Base-by-base conservation (phyloP, 768 basidiomycete genomes). In the Pisolithus orientalis region DNA sequence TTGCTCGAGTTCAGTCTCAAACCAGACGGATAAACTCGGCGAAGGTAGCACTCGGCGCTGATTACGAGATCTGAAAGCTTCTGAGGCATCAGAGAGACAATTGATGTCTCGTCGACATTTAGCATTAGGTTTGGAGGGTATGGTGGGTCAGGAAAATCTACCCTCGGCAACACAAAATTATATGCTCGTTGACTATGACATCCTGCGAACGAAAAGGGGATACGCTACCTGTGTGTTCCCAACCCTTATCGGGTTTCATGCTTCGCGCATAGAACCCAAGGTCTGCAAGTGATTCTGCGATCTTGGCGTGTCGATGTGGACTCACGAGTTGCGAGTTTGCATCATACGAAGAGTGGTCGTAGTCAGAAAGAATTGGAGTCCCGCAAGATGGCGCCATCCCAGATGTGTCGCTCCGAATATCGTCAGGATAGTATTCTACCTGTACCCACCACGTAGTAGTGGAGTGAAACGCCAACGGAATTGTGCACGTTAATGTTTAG, bases 181-280 rank as follows among this genome's bases (percentile, higher is more conserved):
- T 13, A 34, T 11, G 34, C 34, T 14, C 11, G 13, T 34, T 28
- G 2, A 10, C 11, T 39, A 24, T 21, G 6, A 32, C 9, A 28
- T 37, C 13, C 29, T 13, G 46, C 14, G 37, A 47, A 45, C 25
- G 37, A 32, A 42, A 25, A 39, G 28, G 50, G 50, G 39, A 42
- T 24, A 21, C 39, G 32, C 48, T 57, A 75, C 76, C 62, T 64
- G 74, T 62, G 21, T 56, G 51, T 31, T 77, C 67, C 81, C 82
- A 84, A 6, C 71, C 73, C 52, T 77, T 74, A 7, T 56, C 21
- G 6, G 83, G 83, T 57, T 85, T 84, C 74, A 83, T 72, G 62
- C 80, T 83, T 29, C 80, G 76, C 4, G 80, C 75, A 51, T 84
- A 84, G 59, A 78, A 76, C 1, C 83, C 82, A 7, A 82, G 70